These are phyloP conservation scores for Mycena epipterygia DNA, from an alignment of 768 basidiomycete species.

Conservation along the genomic window DNA sequence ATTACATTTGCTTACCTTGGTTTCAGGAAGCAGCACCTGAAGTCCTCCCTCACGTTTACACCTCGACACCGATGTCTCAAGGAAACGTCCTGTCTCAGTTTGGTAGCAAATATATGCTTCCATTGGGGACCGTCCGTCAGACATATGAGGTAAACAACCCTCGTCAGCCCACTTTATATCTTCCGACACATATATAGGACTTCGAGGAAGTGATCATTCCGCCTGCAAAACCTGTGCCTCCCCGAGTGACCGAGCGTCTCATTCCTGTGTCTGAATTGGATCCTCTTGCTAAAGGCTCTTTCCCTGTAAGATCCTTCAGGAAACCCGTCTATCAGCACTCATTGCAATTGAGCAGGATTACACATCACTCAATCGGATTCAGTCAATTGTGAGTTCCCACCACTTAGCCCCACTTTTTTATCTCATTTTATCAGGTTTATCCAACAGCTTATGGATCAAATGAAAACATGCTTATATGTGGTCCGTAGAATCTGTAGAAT, in stretches of 20 bases:
- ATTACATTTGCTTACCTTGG: constrained; percentile 1
- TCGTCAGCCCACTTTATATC: neutral
- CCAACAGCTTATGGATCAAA: constrained; percentile 94
- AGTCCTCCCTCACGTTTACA: constrained; percentile 90
- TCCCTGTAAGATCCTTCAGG: constrained; percentile 71
- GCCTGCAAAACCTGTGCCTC: constrained; percentile 84
- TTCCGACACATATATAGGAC: constrained; percentile 59
- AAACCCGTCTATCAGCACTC: neutral
- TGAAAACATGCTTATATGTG: constrained; percentile 96
- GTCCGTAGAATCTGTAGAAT: constrained; percentile 55
- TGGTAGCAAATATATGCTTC: constrained; percentile 86
- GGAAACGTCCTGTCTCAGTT: constrained; percentile 78
- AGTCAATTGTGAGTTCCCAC: constrained; percentile 84
- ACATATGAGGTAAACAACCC: constrained; percentile 69
- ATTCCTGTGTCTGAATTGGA: constrained; percentile 83
- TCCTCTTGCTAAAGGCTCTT: constrained; percentile 82
- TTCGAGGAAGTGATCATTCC: constrained; percentile 94
- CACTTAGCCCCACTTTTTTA: neutral
- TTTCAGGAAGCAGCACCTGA: constrained; percentile 68
- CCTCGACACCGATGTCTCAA: constrained; percentile 68
- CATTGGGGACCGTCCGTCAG: constrained; percentile 82
- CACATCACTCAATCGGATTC: constrained; percentile 89
- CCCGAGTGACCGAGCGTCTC: constrained; percentile 76
- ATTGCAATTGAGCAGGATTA: constrained; percentile 73
- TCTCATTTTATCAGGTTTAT: constrained; percentile 53